A percentile compares a stretch with the other conserved stretches of the same genome.
These are phyloP conservation scores for Monilinia laxa DNA, from an alignment of 2,329 filamentous ascomycete genomes.

Conservation along the genomic window DNA sequence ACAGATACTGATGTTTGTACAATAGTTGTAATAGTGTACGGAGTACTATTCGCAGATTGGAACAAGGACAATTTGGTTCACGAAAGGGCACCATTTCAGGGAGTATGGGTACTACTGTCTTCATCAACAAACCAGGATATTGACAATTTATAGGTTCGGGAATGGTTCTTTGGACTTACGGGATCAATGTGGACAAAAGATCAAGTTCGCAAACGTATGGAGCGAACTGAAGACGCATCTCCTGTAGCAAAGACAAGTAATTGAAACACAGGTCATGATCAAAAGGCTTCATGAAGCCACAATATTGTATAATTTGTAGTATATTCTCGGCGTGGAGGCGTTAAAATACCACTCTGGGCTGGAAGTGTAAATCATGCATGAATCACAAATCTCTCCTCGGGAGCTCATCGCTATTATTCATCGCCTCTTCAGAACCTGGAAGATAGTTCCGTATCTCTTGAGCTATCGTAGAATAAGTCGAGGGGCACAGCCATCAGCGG, in stretches of 20 bases:
- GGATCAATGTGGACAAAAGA: constrained; percentile 40
- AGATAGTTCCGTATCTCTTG: background rate
- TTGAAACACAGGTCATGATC: constrained; percentile 22
- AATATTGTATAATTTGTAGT: constrained; percentile 18
- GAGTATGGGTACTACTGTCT: constrained; percentile 44
- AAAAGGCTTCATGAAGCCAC: background rate
- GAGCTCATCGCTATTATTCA: background rate
- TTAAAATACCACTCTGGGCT: constrained; percentile 18
- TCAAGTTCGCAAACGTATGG: constrained; percentile 29
- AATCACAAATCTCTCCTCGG: constrained; percentile 12
- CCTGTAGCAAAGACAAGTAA: constrained; percentile 27
- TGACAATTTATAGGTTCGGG: constrained; percentile 42
- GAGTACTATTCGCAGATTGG: constrained; percentile 63
- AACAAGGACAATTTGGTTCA: constrained; percentile 35
- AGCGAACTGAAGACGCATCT: constrained; percentile 30
- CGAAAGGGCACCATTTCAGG: constrained; percentile 50
- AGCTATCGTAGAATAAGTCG: background rate
- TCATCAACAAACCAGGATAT: background rate
- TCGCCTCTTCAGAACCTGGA: background rate
- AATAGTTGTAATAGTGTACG: constrained; percentile 54
- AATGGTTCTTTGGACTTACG: constrained; percentile 44
- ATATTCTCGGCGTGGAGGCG: constrained; percentile 16
- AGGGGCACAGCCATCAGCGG: background rate
- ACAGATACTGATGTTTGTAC: constrained; percentile 18
- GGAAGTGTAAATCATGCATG: constrained; percentile 11